These are phyloP conservation scores for Haematococcus sp. DNA, from an alignment of 139 green algal species.

Conservation along the genomic window DNA sequence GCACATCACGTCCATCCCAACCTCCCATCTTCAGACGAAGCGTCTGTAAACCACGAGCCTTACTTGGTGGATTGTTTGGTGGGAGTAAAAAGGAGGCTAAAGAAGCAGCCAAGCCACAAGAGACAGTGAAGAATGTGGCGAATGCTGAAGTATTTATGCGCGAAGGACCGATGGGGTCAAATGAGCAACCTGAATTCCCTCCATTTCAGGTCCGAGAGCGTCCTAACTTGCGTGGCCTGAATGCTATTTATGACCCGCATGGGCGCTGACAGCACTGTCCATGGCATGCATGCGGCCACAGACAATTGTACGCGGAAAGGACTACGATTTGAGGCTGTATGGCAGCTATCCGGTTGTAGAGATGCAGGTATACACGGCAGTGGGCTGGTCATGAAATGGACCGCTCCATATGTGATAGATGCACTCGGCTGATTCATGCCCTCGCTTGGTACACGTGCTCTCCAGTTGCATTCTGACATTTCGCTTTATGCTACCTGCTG, in stretches of 20 bases:
- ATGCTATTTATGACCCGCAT: too few relatives aligned
- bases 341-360: constrained; percentile 50
- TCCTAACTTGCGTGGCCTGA: not conserved
- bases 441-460: too few relatives aligned
- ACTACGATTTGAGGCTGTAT: constrained; percentile 39
- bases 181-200: constrained; percentile 2
- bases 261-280: too few relatives aligned
- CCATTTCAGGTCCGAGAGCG: constrained; percentile 4
- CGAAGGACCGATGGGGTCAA: not conserved
- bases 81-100: not conserved
- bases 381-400: too few relatives aligned
- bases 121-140: not conserved
- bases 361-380: constrained; percentile 12
- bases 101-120: not conserved
- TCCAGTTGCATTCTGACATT: too few relatives aligned
- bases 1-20: too few relatives aligned
- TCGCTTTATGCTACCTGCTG: too few relatives aligned
- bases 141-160: not conserved
- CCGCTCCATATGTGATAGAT: too few relatives aligned
- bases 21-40: too few relatives aligned
- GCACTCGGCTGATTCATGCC: too few relatives aligned
- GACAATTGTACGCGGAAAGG: not conserved
- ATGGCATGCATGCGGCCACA: too few relatives aligned
- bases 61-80: not conserved
- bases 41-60: too few relatives aligned